Evolutionary conservation across 148 eudicot species (phyloP), one percentile per base, ranked within the genome.

Genomic region (Vaccinium corymbosum): DNA sequence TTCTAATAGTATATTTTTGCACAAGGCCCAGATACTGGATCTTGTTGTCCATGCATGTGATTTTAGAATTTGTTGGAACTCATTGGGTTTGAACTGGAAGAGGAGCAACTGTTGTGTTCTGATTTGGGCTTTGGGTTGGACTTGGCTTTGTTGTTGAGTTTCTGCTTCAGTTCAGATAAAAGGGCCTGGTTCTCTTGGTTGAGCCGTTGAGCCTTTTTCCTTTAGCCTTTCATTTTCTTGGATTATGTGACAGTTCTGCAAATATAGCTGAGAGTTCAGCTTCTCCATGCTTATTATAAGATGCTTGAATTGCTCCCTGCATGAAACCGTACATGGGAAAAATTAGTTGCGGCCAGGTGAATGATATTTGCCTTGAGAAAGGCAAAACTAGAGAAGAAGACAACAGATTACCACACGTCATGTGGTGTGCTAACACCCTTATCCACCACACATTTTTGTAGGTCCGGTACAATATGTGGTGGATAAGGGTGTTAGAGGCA

Each of bases 131-230:
- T 85, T 22, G 56, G 80, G 22, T 5, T 77, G 80, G 85, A 19
- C 15, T 38, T 52, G 80, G n/a, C 73, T 73, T 48, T 56, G 29
- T 32, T 14, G 48, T 32, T 14, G 50, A 89, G 85, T 70, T 78
- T 85, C 86, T 82, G 85, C 80, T 81, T 90, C 50, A 90, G 29
- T 74, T 89, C 87, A 5, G 84, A 78, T 6, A 85, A 38, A 52
- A 87, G 83, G 29, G 85, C 89, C 85, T 86, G 88, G 20, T 90
- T 90, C 87, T 90, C 92, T 81, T 86, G 91, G 81, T 84, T 84
- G 79, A 90, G 89, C 70, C 52, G 32, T 48, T 85, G 76, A 51
- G 92, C 92, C 79, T 82, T 84, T 86, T 83, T 87, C 74, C 91
- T 78, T 78, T 22, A 90, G 88, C 83, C 20, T 86, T 68, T 86